phyloP scores from a whole-genome alignment of 2,329 filamentous ascomycete species.

The Colletotrichum spaethianum region DNA sequence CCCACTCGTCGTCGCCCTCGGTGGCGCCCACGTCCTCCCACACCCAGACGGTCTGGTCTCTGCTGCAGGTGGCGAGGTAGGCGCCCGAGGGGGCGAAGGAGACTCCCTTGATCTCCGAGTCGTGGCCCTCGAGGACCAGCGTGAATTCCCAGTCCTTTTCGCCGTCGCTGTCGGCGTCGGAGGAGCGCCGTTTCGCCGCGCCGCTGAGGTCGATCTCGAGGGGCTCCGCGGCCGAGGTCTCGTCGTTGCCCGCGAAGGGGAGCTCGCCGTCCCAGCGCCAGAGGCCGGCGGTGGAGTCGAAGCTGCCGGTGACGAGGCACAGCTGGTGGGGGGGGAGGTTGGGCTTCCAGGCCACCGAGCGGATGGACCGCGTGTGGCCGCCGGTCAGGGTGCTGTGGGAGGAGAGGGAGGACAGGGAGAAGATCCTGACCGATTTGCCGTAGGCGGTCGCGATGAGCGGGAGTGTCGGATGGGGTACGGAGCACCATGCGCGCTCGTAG shows the following conservation, averaged over 20 bases:
- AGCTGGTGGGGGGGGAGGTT: slow-evolving; percentile 72
- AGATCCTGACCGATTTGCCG: slow-evolving; percentile 89
- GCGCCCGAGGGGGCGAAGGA: slow-evolving; percentile 81
- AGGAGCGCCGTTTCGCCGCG: slow-evolving; percentile 3
- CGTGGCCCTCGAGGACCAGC: slow-evolving; percentile 93
- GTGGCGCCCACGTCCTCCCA: slow-evolving; percentile 89
- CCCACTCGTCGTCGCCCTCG: slow-evolving; percentile 92
- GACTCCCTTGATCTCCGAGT: slow-evolving; percentile 90
- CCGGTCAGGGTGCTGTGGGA: slow-evolving; percentile 85
- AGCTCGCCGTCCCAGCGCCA: slow-evolving; percentile 77
- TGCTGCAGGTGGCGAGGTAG: slow-evolving; percentile 88
- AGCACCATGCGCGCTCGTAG: slow-evolving; percentile 85
- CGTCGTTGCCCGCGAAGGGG: slow-evolving; percentile 35
- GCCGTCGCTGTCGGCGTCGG: slow-evolving; percentile 63
- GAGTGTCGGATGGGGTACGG: slow-evolving; percentile 86
- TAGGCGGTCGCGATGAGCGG: slow-evolving; percentile 92
- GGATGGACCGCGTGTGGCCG: slow-evolving; percentile 92
- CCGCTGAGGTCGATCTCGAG: slow-evolving; percentile 60
- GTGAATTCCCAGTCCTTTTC: slow-evolving; percentile 93
- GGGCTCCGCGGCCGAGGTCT: slow-evolving; percentile 42
- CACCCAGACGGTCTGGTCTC: slow-evolving; percentile 97
- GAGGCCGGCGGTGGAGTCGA: slow-evolving; percentile 91
- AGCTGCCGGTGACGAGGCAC: slow-evolving; percentile 91
- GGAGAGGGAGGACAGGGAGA: slow-evolving; percentile 85
- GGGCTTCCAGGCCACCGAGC: slow-evolving; percentile 87